Conservation (phyloP, 805 yeast species). For the Starmerella cellae region DNA sequence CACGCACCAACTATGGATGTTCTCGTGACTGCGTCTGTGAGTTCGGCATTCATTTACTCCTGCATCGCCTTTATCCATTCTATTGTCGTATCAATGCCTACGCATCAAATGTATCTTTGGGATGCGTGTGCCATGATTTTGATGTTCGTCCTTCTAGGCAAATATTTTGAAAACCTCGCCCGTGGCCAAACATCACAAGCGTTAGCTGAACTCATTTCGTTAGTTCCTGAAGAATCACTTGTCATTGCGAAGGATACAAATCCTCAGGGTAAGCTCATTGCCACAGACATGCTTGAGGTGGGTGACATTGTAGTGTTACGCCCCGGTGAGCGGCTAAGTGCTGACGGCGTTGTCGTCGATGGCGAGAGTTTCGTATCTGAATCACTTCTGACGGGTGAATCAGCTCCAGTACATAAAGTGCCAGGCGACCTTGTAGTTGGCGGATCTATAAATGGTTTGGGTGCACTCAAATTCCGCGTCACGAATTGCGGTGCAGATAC, state of each 20-base stretch:
- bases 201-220: constrained; percentile 60
- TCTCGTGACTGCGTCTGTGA: constrained; percentile 67
- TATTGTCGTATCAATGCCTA: constrained; percentile 25
- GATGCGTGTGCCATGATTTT: constrained; percentile 81
- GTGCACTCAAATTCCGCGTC: constrained; percentile 55
- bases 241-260: constrained; percentile 25
- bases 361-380: constrained; percentile 84
- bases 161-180: constrained; percentile 81
- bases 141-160: constrained; percentile 74
- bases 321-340: constrained; percentile 83
- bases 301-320: constrained; percentile 63
- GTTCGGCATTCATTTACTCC: constrained; percentile 66
- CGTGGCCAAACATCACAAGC: constrained; percentile 90
- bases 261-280: constrained; percentile 29
- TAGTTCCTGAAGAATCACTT: constrained; percentile 68
- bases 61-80: constrained; percentile 42
- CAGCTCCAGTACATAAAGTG: constrained; percentile 55
- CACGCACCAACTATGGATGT: constrained; percentile 86
- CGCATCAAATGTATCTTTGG: constrained; percentile 36
- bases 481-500: constrained; percentile 68
- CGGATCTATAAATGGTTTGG: constrained; percentile 79
- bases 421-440: constrained; percentile 60
- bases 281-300: constrained; percentile 63
- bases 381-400: constrained; percentile 83
- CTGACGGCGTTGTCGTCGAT: constrained; percentile 69